Conservation (phyloP, 495 filamentous ascomycete genomes). For the Penicillium lividum region DNA sequence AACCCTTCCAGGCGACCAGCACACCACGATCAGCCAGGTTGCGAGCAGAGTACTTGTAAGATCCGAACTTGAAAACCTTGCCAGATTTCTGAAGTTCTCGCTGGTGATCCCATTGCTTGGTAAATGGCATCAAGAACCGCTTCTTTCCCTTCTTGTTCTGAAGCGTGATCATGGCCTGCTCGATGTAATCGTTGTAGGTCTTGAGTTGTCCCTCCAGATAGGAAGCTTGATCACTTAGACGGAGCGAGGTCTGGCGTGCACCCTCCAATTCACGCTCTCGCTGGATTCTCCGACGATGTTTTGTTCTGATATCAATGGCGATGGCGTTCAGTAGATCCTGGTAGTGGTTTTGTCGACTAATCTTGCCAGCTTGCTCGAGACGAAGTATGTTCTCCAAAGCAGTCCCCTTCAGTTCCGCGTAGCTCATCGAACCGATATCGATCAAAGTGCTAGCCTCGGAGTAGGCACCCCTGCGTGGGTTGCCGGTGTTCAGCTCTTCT, state of each 20-base stretch:
- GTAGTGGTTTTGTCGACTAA: constrained; percentile 90
- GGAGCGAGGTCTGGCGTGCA: constrained; percentile 77
- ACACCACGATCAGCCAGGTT: constrained; percentile 92
- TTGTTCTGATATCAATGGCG: constrained; percentile 93
- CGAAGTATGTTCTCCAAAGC: constrained; percentile 92
- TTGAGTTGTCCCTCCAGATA: constrained; percentile 94
- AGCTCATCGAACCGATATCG: constrained; percentile 87
- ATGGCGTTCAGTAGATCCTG: constrained; percentile 97
- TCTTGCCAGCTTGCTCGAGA: constrained; percentile 79
- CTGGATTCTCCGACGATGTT: constrained; percentile 89
- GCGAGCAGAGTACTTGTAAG: constrained; percentile 92
- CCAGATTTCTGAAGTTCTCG: constrained; percentile 88
- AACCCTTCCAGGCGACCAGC: constrained; percentile 83
- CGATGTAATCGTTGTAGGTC: constrained; percentile 98
- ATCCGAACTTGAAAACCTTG: constrained; percentile 93
- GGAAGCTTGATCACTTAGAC: constrained; percentile 86
- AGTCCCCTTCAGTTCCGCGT: constrained; percentile 87
- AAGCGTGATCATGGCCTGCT: constrained; percentile 97
- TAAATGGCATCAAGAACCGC: constrained; percentile 92
- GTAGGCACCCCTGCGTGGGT: constrained; percentile 77
- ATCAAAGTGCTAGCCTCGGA: constrained; percentile 83
- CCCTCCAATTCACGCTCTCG: constrained; percentile 87
- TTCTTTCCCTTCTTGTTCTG: constrained; percentile 98
- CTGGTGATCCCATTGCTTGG: constrained; percentile 98
- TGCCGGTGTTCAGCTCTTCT: constrained; percentile 75